Base-by-base conservation (phyloP, 495 filamentous ascomycete genomes). In the Filosporella fistucella region DNA sequence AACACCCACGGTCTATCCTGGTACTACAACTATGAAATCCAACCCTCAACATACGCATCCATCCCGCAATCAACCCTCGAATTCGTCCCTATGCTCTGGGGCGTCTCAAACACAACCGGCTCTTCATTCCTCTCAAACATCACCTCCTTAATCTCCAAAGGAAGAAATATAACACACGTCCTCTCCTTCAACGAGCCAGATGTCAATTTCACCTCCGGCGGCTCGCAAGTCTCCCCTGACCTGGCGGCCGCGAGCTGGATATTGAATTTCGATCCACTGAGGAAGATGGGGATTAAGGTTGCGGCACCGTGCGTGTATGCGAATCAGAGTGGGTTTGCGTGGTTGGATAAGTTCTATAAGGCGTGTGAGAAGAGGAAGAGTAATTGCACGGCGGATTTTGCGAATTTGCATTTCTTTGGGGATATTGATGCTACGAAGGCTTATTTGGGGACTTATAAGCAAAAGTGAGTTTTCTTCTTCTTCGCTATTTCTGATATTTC, bases 141-240 rank as follows among this genome's bases (percentile, higher is more conserved):
- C 23, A 65, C 55, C 34, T 25, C 49, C 8, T 66, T 78, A 53
- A 72, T 84, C 50, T 56, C 67, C 24, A 49, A 52, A 13, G 79
- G 80, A 14, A 63, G 68, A 12, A 77, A 79, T 22, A 80, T 90
- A 55, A 73, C 61, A 9, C 74, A 85, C 51, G 78, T 86, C 8
- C 67, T 91, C 16, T 70, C 66, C 23, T 89, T 87, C 68, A 91
- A 91, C 62, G 86, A 91, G 59, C 86, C 86, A 0, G 85, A 90
- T 53, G 70, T 70, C 23, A 58, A 55, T 2, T 45, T 36, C 1
- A 36, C 54, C 1, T 67, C 59, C 6, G 86, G 86, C 13, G 86
- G 86, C 0, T 77, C 70, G 44, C 57, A 71, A 52, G 68, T 89
- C 7, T 49, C 65, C 7, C 74, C 83, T 0, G 62, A 63, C 2